phyloP scores from a whole-genome alignment of 768 basidiomycete genomes.

The Termitomyces sp. region DNA sequence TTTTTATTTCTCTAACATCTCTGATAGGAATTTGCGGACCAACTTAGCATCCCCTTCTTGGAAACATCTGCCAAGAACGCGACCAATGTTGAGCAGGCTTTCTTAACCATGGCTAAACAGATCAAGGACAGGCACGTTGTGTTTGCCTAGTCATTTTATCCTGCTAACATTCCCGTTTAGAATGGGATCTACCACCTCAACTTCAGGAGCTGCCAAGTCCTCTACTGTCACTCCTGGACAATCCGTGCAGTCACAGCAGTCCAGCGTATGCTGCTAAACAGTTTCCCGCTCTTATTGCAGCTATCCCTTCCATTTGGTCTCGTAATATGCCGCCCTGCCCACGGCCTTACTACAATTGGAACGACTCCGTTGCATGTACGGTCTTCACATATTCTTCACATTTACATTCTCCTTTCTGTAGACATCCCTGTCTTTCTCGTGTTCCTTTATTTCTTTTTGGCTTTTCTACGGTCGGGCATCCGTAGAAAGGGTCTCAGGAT shows the following conservation, averaged over 20 bases:
- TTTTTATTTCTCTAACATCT: conserved; percentile 2
- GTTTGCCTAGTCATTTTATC: neutral
- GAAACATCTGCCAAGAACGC: conserved; percentile 99
- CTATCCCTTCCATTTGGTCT: neutral
- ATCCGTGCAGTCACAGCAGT: conserved; percentile 72
- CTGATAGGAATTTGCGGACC: conserved; percentile 87
- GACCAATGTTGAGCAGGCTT: conserved; percentile 98
- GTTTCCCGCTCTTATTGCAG: neutral
- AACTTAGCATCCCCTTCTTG: conserved; percentile 89
- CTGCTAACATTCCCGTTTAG: conserved; percentile 33
- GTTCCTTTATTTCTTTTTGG: conserved; percentile 9
- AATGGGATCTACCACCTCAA: conserved; percentile 81
- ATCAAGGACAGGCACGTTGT: conserved; percentile 79
- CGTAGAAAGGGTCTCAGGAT: conserved; percentile 16
- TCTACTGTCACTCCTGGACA: conserved; percentile 84
- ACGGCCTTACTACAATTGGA: conserved; percentile 17
- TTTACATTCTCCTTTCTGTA: conserved; percentile 28
- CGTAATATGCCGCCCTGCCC: conserved; percentile 16
- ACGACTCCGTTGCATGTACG: conserved; percentile 29
- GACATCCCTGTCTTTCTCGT: conserved; percentile 23
- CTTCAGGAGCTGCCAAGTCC: conserved; percentile 75
- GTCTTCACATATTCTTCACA: conserved; percentile 29
- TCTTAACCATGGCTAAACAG: conserved; percentile 98
- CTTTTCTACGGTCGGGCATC: conserved; percentile 17
- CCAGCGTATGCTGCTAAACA: conserved; percentile 77